A percentile compares a stretch with the other conserved stretches of the same genome.
Conservation (phyloP, 805 yeast genomes). For the Zygoascus bituminiphila region DNA sequence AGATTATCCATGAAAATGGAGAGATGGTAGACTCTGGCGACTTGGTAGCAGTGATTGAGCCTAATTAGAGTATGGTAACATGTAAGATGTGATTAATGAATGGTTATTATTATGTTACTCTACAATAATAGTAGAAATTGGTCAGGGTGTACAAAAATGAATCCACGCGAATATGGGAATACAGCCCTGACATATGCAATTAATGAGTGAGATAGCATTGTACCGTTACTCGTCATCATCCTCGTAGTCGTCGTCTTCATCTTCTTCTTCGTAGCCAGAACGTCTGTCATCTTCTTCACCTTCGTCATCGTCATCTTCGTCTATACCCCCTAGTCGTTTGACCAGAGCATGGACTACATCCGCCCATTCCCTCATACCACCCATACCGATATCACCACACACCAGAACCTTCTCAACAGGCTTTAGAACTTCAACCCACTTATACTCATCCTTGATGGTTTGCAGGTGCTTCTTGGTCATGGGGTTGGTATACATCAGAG, state of each 20-base stretch:
- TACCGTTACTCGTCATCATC: conserved; percentile 10
- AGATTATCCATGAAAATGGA: conserved; percentile 64
- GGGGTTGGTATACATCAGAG: conserved; percentile 83
- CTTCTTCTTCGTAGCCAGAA: conserved; percentile 11
- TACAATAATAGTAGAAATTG: background rate
- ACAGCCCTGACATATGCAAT: too few species aligned
- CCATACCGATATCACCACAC: conserved; percentile 97
- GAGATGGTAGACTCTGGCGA: conserved; percentile 98
- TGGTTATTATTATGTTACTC: too few species aligned
- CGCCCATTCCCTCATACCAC: conserved; percentile 97
- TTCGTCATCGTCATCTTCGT: conserved; percentile 23
- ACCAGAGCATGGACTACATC: conserved; percentile 87
- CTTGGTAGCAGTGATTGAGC: conserved; percentile 73
- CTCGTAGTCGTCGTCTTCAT: conserved; percentile 15
- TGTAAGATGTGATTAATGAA: background rate
- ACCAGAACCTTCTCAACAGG: conserved; percentile 94
- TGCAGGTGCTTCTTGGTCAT: conserved; percentile 77
- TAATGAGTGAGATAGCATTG: too few species aligned
- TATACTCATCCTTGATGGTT: conserved; percentile 72
- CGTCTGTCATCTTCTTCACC: conserved; percentile 18
- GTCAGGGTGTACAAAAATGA: too few species aligned
- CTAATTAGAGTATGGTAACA: conserved; percentile 1
- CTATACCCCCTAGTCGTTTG: conserved; percentile 24
- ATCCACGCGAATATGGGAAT: too few species aligned
- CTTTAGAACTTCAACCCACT: conserved; percentile 83